Base-by-base conservation (phyloP, 768 basidiomycete genomes). In the Kwoniella newhampshirensis region DNA sequence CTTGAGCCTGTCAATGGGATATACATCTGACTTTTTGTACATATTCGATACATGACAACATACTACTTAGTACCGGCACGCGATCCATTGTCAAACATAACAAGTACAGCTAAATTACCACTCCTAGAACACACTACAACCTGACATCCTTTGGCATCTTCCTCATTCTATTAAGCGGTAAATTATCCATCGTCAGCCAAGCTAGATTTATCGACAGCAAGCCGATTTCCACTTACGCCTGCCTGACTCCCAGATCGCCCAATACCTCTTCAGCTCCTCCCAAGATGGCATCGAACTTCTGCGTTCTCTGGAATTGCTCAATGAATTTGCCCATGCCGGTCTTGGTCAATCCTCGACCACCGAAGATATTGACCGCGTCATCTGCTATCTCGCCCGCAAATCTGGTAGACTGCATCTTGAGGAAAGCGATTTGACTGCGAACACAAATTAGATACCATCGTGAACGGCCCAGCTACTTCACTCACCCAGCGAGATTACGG, bases 301-400 rank as follows among this genome's bases (percentile, higher is more conserved):
- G 70, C 26, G 71, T 75, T 28, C 71, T 53, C 54, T 70, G 70
- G 67, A 75, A 75, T 52, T 63, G 63, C 63, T 77, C 75, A 26
- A 78, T 68, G 41, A 67, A 57, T 51, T 70, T 70, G 49, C 74
- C 72, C 72, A 75, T 63, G 27, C 89, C 89, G 13, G 84, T 84
- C 73, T 82, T 81, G 25, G 91, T 91, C 57, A 92, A 83, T 45
- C 87, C 90, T 53, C 91, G 83, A 8, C 90, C 91, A 63, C 90
- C 89, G 62, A 90, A 91, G 61, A 91, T 82, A 57, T 77, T 76
- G 39, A 91, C 87, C 17, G 90, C 89, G 66, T 91, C 89, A 56
- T 83, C 81, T 15, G 88, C 87, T 17, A 88, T 88, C 36, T 88
- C 85, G 68, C 89, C 87, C 0, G 87, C 88, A 15, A 82, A 82